Conservation (phyloP, 2,329 filamentous ascomycete species). For the Aotearoamyces nothofagi region DNA sequence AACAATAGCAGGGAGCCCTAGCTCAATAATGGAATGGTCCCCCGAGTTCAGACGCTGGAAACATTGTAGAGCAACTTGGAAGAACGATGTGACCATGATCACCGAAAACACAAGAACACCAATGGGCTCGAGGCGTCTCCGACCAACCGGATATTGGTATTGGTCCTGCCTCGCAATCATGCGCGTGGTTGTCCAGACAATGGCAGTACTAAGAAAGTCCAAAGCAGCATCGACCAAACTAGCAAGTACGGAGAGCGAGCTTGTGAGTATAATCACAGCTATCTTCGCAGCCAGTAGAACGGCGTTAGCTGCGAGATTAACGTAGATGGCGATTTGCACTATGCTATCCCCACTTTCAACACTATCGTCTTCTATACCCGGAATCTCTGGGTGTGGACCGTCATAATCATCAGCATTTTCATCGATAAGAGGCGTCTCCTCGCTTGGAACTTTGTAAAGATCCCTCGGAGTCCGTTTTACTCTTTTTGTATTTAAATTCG, state of each 20-base stretch:
- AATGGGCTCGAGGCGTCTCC: constrained; percentile 40
- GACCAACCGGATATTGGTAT: constrained; percentile 37
- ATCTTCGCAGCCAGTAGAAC: constrained; percentile 39
- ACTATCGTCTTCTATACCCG: constrained; percentile 56
- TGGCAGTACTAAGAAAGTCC: constrained; percentile 42
- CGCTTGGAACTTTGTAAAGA: constrained; percentile 57
- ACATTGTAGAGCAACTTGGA: constrained; percentile 46
- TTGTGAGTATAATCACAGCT: constrained; percentile 36
- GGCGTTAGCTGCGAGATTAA: constrained; percentile 45
- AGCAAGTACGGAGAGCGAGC: constrained; percentile 44
- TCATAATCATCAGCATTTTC: constrained; percentile 29
- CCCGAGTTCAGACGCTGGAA: constrained; percentile 36
- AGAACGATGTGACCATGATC: constrained; percentile 47
- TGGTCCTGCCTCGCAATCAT: constrained; percentile 31
- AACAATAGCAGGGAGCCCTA: constrained; percentile 36
- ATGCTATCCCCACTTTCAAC: constrained; percentile 61
- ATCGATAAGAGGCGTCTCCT: constrained; percentile 45
- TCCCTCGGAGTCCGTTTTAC: constrained; percentile 73
- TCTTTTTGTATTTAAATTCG: constrained; percentile 30
- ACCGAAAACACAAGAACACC: constrained; percentile 48
- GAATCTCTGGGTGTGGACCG: constrained; percentile 39
- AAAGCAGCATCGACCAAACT: constrained; percentile 46
- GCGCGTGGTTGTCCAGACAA: constrained; percentile 43
- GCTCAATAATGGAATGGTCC: constrained; percentile 29
- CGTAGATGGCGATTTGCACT: constrained; percentile 75